Conservation (phyloP, 2,329 filamentous ascomycete genomes). For the Paramyrothecium sp. region DNA sequence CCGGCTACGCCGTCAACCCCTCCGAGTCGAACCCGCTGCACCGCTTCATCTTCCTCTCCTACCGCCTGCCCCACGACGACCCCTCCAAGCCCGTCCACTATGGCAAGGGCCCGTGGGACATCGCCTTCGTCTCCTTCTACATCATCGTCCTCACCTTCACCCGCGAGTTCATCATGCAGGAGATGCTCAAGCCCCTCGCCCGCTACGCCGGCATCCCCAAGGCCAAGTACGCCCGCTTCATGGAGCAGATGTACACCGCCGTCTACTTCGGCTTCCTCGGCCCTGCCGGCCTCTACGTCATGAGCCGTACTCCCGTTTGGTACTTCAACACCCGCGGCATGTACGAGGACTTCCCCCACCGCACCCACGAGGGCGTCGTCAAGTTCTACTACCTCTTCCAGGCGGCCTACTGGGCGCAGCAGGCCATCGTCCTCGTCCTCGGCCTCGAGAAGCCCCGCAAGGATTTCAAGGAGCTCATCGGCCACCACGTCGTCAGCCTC, state of each 20-base stretch:
- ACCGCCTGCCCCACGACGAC: constrained; percentile 59
- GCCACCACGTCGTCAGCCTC: constrained; percentile 87
- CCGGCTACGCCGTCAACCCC: constrained; percentile 73
- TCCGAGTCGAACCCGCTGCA: constrained; percentile 75
- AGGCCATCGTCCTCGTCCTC: constrained; percentile 82
- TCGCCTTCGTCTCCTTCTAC: constrained; percentile 88
- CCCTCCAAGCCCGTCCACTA: constrained; percentile 62
- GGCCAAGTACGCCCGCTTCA: constrained; percentile 84
- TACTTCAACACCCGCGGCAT: constrained; percentile 91
- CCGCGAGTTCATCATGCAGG: constrained; percentile 94
- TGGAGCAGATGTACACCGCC: constrained; percentile 95
- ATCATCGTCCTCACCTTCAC: constrained; percentile 88
- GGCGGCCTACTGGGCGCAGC: constrained; percentile 93
- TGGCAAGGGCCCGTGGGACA: constrained; percentile 83
- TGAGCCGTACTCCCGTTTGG: constrained; percentile 89
- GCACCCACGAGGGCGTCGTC: constrained; percentile 74
- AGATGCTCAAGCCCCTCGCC: constrained; percentile 76
- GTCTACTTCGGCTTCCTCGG: constrained; percentile 84
- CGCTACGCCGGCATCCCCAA: constrained; percentile 67
- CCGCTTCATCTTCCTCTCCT: constrained; percentile 86
- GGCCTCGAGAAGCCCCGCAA: constrained; percentile 91
- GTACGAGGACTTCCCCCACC: constrained; percentile 87
- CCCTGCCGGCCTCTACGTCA: constrained; percentile 83
- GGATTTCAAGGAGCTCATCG: constrained; percentile 91
- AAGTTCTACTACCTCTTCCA: constrained; percentile 97